Percentiles rank a stretch among this genome's conserved stretches.
Conservation (phyloP, 1,139 yeast species). For the Hyphopichia khmerensis region DNA sequence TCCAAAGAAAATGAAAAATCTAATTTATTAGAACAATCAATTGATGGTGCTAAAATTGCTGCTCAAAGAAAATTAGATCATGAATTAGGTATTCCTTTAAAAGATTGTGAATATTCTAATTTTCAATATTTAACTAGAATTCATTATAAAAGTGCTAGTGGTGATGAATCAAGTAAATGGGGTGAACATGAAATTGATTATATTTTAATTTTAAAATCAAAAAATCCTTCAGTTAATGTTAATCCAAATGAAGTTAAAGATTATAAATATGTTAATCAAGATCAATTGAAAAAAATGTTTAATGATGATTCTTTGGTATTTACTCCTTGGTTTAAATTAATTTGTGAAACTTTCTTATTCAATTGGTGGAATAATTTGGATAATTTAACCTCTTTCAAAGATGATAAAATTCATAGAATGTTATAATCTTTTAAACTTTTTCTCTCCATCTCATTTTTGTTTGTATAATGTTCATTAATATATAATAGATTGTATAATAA, state of each 20-base stretch:
- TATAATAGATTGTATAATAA: no score
- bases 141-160: slow-evolving; percentile 87
- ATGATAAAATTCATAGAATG: slow-evolving; percentile 48
- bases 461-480: neutral
- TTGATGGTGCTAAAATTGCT: slow-evolving; percentile 80
- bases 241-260: slow-evolving; percentile 86
- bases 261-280: slow-evolving; percentile 66
- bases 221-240: slow-evolving; percentile 50
- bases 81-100: slow-evolving; percentile 79
- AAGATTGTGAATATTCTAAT: slow-evolving; percentile 61
- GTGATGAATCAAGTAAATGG: slow-evolving; percentile 71
- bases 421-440: slow-evolving; percentile 19
- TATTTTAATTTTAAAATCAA: slow-evolving; percentile 72
- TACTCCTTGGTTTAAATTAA: slow-evolving; percentile 98
- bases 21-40: slow-evolving; percentile 47
- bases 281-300: slow-evolving; percentile 75
- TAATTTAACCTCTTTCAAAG: slow-evolving; percentile 47
- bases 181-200: slow-evolving; percentile 98
- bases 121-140: slow-evolving; percentile 89
- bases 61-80: slow-evolving; percentile 91
- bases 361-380: slow-evolving; percentile 89
- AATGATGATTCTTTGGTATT: slow-evolving; percentile 60
- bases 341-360: slow-evolving; percentile 86
- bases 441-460: neutral
- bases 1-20: slow-evolving; percentile 4